Conservation (phyloP, 2,329 filamentous ascomycete species). For the Pseudogymnoascus sp. region DNA sequence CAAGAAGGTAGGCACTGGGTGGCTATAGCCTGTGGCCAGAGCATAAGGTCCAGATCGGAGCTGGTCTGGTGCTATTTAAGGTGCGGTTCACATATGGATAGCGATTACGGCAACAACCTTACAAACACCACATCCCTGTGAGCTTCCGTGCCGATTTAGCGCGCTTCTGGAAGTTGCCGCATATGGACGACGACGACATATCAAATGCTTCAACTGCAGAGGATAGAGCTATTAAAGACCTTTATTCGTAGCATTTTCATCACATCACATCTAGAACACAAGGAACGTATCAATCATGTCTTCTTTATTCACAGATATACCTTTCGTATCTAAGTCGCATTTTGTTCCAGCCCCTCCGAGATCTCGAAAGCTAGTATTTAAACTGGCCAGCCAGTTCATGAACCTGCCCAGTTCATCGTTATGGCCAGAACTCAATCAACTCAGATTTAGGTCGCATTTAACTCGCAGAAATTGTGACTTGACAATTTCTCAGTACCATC, state of each 20-base stretch:
- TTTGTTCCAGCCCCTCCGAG: neutral
- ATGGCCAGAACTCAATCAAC: neutral
- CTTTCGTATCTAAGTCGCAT: neutral
- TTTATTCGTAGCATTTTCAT: neutral
- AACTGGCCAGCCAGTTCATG: neutral
- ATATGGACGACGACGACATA: neutral
- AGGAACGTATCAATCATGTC: neutral
- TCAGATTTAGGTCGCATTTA: neutral
- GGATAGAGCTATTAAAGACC: neutral
- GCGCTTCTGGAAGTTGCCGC: constrained; percentile 7
- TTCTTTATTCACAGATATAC: constrained; percentile 1
- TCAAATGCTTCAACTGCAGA: neutral
- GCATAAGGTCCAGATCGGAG: neutral
- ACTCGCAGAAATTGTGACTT: neutral
- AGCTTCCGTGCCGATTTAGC: constrained; percentile 5
- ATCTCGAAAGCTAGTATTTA: neutral
- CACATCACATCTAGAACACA: neutral
- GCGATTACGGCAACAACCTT: constrained; percentile 7
- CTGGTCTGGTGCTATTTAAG: constrained; percentile 1
- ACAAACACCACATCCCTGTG: constrained; percentile 3
- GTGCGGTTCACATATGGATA: neutral
- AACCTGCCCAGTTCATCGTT: neutral
- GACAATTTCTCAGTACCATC: neutral
- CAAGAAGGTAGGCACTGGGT: neutral
- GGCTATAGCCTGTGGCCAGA: neutral